A percentile compares a stretch with the other conserved stretches of the same genome.
Evolutionary conservation across 139 green algal genomes (phyloP).

Genomic region (Parachlorella kessleri): DNA sequence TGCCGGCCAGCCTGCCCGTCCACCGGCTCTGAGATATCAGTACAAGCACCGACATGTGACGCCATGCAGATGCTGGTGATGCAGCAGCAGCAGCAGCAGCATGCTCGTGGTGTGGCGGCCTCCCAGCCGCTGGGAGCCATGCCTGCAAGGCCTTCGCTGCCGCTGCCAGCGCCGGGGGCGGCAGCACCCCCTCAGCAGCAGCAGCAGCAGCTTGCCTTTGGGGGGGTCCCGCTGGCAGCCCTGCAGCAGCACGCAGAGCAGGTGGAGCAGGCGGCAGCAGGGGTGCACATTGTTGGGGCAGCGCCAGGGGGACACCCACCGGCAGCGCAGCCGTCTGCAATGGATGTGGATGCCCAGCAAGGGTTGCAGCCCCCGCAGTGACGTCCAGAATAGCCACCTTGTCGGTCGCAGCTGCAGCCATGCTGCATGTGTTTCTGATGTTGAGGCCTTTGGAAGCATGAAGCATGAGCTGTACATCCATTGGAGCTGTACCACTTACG

Average conservation of each 20-base stretch:
- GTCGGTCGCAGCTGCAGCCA: no score
- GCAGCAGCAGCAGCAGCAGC: background rate
- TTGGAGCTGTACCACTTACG: no score
- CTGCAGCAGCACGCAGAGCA: background rate
- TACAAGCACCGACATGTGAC: no score
- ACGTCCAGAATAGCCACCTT: no score
- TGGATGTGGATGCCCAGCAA: background rate
- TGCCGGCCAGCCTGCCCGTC: no score
- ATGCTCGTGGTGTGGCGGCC: no score
- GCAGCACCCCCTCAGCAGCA: background rate
- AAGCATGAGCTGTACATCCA: no score
- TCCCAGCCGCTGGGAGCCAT: background rate
- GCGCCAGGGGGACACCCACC: background rate
- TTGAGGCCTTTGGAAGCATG: no score
- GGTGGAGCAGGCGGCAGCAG: background rate
- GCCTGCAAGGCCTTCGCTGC: background rate
- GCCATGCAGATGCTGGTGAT: background rate
- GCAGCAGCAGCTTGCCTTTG: background rate
- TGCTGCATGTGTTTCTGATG: no score
- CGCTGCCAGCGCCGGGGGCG: background rate
- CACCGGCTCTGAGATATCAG: no score
- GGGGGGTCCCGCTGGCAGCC: background rate
- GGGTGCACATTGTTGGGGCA: background rate
- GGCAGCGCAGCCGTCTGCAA: background rate
- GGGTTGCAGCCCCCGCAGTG: no score